Evolutionary conservation across 73 alveolate species (phyloP).

Genomic region (Paraurostyla sp.): DNA sequence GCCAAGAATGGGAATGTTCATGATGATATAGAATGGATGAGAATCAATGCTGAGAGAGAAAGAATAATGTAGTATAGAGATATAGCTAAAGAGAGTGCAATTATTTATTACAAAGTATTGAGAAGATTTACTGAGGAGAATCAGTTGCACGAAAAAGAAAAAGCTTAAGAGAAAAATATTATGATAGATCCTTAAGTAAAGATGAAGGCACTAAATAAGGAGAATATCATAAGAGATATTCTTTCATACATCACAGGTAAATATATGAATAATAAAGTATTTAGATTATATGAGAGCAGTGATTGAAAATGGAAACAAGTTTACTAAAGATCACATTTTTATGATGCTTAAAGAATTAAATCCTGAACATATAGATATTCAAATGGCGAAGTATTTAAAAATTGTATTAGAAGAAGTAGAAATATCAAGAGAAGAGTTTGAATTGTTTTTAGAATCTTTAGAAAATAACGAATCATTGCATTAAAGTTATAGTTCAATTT

Average conservation of each 20-base stretch:
- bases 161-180: conserved; percentile 19
- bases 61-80: conserved; percentile 27
- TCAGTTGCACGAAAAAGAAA: conserved; percentile 31
- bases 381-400: background rate
- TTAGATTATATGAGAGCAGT: conserved; percentile 54
- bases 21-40: conserved; percentile 60
- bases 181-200: conserved; percentile 15
- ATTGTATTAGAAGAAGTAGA: conserved; percentile 26
- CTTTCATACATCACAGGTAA: conserved; percentile 40
- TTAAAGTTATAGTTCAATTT: too few relatives aligned
- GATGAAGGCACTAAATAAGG: background rate
- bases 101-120: conserved; percentile 17
- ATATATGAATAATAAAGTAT: background rate
- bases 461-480: too few relatives aligned
- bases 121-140: conserved; percentile 44
- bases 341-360: conserved; percentile 44
- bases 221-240: background rate
- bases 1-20: conserved; percentile 24
- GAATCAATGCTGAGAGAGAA: conserved; percentile 57
- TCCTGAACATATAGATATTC: conserved; percentile 9
- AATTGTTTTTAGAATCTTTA: too few relatives aligned
- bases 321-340: conserved; percentile 10
- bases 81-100: conserved; percentile 53
- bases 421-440: background rate
- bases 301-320: conserved; percentile 56